Percentiles rank a stretch among this genome's conserved stretches.
Conservation (phyloP, 1,139 yeast genomes). For the Pichia sp. region DNA sequence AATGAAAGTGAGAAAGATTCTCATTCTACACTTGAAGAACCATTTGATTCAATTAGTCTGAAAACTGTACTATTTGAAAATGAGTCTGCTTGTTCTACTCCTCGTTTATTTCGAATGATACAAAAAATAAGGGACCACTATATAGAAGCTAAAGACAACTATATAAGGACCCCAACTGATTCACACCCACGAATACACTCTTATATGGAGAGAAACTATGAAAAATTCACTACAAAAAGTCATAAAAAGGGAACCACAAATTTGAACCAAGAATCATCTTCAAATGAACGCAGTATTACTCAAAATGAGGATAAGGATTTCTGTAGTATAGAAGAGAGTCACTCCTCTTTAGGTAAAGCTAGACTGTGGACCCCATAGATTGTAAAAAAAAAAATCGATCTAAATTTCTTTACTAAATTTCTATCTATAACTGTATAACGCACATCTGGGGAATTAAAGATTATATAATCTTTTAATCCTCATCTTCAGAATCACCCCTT, state of each 20-base stretch:
- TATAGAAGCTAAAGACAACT: slow-evolving; percentile 1
- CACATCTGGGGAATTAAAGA: background rate
- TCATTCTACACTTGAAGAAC: background rate
- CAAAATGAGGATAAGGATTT: no score
- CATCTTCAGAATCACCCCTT: slow-evolving; percentile 3
- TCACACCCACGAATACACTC: background rate
- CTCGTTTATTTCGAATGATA: slow-evolving; percentile 1
- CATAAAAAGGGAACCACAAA: background rate
- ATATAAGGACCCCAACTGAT: slow-evolving; percentile 11
- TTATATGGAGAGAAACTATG: background rate
- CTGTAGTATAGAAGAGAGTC: slow-evolving; percentile 12
- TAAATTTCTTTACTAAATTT: background rate
- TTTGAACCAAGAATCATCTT: background rate
- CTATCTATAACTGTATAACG: background rate
- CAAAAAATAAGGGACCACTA: slow-evolving; percentile 11
- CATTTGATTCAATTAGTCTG: slow-evolving; percentile 6
- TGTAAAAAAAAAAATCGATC: background rate
- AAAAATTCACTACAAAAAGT: no score
- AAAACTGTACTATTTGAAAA: slow-evolving; percentile 2
- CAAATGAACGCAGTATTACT: no score
- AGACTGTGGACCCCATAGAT: slow-evolving; percentile 13
- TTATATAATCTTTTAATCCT: background rate
- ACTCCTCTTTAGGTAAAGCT: slow-evolving; percentile 10
- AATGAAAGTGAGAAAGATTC: background rate
- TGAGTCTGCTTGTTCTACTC: background rate